A percentile compares a stretch with the other conserved stretches of the same genome.
Conservation (phyloP, 805 yeast species). For the Nakazawaea wickerhamii region DNA sequence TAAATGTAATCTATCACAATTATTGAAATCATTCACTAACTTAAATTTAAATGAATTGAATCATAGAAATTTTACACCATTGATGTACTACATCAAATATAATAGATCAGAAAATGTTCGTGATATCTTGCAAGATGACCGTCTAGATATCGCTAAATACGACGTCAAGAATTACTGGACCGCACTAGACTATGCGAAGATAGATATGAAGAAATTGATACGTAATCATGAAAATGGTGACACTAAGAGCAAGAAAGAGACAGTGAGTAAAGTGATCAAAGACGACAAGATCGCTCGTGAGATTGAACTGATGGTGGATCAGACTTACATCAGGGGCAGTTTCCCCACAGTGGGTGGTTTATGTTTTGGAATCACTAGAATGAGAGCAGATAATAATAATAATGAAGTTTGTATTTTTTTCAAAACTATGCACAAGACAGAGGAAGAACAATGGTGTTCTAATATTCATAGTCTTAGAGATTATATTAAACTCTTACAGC, state of each 20-base stretch:
- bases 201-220: conserved; percentile 18
- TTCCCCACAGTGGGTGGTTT: conserved; percentile 19
- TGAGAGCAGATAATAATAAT: conserved; percentile 26
- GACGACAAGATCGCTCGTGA: conserved; percentile 16
- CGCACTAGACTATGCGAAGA: conserved; percentile 43
- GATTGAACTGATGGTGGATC: conserved; percentile 32
- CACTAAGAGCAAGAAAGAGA: conserved; percentile 7
- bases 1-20: conserved; percentile 38
- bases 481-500: conserved; percentile 27
- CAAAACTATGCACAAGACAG: conserved; percentile 11
- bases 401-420: conserved; percentile 24
- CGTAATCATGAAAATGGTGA: neutral
- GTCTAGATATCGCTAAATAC: conserved; percentile 38
- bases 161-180: conserved; percentile 28
- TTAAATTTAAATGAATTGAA: conserved; percentile 59
- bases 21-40: conserved; percentile 32
- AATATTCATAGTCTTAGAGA: conserved; percentile 26
- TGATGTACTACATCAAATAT: conserved; percentile 66
- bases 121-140: conserved; percentile 40
- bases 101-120: conserved; percentile 56
- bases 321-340: conserved; percentile 17
- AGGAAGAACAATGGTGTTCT: conserved; percentile 11
- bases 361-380: conserved; percentile 29
- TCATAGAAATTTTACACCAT: conserved; percentile 55
- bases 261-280: conserved; percentile 17